phyloP scores from a whole-genome alignment of 2,329 filamentous ascomycete species.

The Hypoxylon sp. region DNA sequence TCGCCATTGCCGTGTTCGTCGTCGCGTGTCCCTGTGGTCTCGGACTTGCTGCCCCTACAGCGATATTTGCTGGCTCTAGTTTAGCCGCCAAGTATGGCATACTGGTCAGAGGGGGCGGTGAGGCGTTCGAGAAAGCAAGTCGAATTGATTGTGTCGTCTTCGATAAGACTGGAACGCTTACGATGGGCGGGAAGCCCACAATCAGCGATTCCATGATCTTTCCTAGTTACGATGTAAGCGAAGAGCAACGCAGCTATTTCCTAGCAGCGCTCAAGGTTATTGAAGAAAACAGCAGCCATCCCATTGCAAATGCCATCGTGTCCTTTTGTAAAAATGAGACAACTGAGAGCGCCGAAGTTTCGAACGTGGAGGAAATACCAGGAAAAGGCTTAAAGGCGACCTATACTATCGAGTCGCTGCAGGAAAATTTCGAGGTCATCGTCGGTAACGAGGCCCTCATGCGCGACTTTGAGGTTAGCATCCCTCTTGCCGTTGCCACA shows the following conservation, averaged over 20 bases:
- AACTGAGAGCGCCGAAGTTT: constrained; percentile 54
- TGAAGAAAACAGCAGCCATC: constrained; percentile 82
- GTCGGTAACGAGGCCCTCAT: constrained; percentile 83
- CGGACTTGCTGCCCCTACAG: constrained; percentile 87
- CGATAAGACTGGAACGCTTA: constrained; percentile 90
- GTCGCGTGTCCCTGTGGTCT: constrained; percentile 89
- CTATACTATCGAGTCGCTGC: constrained; percentile 57
- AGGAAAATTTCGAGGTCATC: constrained; percentile 65
- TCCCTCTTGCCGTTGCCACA: constrained; percentile 56
- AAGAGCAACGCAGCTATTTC: constrained; percentile 53
- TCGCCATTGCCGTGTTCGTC: constrained; percentile 89
- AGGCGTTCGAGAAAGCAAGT: constrained; percentile 88
- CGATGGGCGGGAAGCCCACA: constrained; percentile 78
- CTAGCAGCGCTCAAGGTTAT: constrained; percentile 71
- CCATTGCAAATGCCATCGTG: constrained; percentile 79
- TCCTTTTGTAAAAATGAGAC: constrained; percentile 68
- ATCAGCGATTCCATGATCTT: constrained; percentile 71
- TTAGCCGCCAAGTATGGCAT: constrained; percentile 85
- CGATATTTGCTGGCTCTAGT: constrained; percentile 86
- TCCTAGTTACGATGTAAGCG: constrained; percentile 48
- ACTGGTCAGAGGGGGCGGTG: constrained; percentile 85
- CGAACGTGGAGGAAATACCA: constrained; percentile 74
- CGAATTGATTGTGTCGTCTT: constrained; percentile 84
- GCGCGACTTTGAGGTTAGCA: constrained; percentile 61
- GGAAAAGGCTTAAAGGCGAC: constrained; percentile 78